Percentiles rank a stretch among this genome's conserved stretches.
Evolutionary conservation across 2,329 filamentous ascomycete species (phyloP).

Genomic region (Chaetoscypha palmicola): DNA sequence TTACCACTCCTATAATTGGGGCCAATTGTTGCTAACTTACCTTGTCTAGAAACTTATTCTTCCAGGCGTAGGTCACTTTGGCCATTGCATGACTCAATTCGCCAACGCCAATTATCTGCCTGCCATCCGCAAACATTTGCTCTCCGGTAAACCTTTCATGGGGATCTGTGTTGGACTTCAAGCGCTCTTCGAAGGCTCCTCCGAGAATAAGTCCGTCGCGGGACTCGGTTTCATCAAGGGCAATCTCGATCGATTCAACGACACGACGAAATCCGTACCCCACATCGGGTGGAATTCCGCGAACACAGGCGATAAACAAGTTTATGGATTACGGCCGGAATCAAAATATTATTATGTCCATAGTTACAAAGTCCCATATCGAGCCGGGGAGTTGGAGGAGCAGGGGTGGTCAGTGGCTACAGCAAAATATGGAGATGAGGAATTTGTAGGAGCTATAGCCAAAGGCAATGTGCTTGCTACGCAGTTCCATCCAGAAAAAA

Average conservation of each 20-base stretch:
- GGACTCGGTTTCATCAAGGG: constrained; percentile 72
- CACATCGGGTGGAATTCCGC: constrained; percentile 99
- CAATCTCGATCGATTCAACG: constrained; percentile 68
- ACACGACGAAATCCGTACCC: constrained; percentile 78
- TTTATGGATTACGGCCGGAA: constrained; percentile 71
- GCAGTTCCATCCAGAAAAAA: constrained; percentile 98
- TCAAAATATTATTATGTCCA: constrained; percentile 99
- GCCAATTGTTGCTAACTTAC: too few relatives aligned
- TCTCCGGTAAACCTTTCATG: constrained; percentile 93
- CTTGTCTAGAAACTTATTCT: constrained; percentile 74
- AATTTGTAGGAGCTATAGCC: constrained; percentile 85
- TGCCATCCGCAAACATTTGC: constrained; percentile 75
- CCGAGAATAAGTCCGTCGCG: constrained; percentile 63
- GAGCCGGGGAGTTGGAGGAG: constrained; percentile 63
- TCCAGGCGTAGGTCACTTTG: constrained; percentile 95
- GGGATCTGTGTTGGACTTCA: constrained; percentile 94
- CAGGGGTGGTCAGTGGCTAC: constrained; percentile 91
- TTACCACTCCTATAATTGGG: too few relatives aligned
- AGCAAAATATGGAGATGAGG: constrained; percentile 77
- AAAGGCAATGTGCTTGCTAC: constrained; percentile 82
- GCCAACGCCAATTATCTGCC: constrained; percentile 74
- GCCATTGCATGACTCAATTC: constrained; percentile 86
- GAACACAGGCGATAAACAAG: constrained; percentile 50
- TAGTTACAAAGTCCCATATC: constrained; percentile 80
- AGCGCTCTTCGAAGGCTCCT: constrained; percentile 79